These are phyloP conservation scores for Marasmius sp. DNA, from an alignment of 1,284 basidiomycete genomes.

Conservation along the genomic window DNA sequence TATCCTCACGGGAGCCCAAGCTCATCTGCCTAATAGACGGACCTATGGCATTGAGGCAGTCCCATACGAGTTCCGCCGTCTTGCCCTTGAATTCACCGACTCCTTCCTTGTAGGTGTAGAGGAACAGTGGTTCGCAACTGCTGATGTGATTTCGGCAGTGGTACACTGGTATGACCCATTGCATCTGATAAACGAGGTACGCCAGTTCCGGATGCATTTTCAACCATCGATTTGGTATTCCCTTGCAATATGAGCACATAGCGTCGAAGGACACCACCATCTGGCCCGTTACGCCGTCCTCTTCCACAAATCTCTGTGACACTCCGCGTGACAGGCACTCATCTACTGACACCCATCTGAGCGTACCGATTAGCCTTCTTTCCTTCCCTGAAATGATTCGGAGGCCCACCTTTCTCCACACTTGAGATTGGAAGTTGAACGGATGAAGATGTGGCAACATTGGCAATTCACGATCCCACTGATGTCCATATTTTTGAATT, in stretches of 20 bases:
- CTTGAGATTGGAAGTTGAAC: background rate
- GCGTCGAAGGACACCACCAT: background rate
- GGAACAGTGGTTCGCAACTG: background rate
- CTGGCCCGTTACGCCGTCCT: background rate
- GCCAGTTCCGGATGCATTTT: background rate
- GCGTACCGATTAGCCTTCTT: too few species aligned
- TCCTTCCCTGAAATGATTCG: too few species aligned
- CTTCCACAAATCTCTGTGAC: background rate
- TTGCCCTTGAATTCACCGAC: too few species aligned
- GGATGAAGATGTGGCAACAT: background rate
- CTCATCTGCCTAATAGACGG: too few species aligned
- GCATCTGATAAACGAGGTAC: background rate
- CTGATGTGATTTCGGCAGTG: slow-evolving; percentile 1
- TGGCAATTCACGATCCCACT: background rate
- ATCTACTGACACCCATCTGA: background rate
- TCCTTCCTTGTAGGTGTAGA: too few species aligned
- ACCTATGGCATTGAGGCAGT: too few species aligned
- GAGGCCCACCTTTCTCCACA: background rate
- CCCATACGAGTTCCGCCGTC: too few species aligned
- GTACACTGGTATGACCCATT: background rate
- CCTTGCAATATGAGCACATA: background rate
- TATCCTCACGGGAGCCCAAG: too few species aligned
- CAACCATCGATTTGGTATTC: background rate
- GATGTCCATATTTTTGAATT: background rate
- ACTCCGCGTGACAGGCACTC: background rate